Base-by-base conservation (phyloP, 2,329 filamentous ascomycete genomes). In the Mariannaea sp. region DNA sequence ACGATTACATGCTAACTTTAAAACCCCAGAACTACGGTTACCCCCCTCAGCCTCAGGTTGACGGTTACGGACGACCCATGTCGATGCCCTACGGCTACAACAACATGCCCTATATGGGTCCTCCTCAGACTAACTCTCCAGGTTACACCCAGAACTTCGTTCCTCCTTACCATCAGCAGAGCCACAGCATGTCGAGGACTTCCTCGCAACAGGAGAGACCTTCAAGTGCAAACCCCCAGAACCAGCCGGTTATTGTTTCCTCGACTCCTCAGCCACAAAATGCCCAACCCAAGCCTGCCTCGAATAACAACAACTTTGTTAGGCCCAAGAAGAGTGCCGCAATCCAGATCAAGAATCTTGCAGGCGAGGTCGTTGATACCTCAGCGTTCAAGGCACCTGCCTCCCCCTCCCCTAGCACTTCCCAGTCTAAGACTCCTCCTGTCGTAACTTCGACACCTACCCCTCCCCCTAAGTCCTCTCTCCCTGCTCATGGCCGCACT, bases 321-420 rank as follows among this genome's bases (percentile, higher is more conserved):
- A 83, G 79, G 65, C 77, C 76, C 16, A 79, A 78, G 70, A 90
- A 88, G 78, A 91, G 84, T 72, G 86, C 85, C 41, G 86, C 88
- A 1, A 88, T 97, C 60, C 80, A 86, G 42, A 96, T 97, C 78
- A 95, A 91, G 79, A 90, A 91, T 66, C 82, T 87, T 24, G 82
- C 87, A 50, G 92, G 91, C 57, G 90, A 94, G 68, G 83, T 85
- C 24, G 77, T 97, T 10, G 85, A 91, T 63, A 82, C 79, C 76
- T 89, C 77, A 69, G 83, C 74, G 49, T 74, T 82, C 57, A 84
- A 84, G 70, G 71, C 81, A 1, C 82, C 83, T 3, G 74, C 79
- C 2, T 83, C 84, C 2, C 81, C 84, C 5, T 79, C 80, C 3
- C 78, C 82, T 0, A 76, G 77, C 68, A 74, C 71, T n/a, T 78